Conservation (phyloP, 768 basidiomycete species). For the Mycena capillaripes region DNA sequence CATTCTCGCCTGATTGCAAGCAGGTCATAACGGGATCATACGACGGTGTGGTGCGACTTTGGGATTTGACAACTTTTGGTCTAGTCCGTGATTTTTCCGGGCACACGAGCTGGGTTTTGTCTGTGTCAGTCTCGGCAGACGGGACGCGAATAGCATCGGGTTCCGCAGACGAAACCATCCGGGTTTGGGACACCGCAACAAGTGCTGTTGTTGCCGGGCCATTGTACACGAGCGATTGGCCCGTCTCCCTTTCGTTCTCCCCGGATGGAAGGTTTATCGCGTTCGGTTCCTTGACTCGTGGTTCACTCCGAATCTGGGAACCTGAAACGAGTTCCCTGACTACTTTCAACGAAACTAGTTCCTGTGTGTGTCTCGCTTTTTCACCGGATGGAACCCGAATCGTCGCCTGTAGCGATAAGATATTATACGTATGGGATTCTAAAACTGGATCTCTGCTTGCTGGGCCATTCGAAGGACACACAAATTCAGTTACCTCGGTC, state of each 20-base stretch:
- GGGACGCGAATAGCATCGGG: background rate
- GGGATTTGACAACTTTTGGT: background rate
- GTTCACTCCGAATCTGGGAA: too few species aligned
- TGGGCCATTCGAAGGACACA: background rate
- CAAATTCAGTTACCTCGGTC: background rate
- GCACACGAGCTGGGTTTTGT: background rate
- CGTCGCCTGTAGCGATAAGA: too few species aligned
- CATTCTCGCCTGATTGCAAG: background rate
- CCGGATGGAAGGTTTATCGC: too few species aligned
- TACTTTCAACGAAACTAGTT: too few species aligned
- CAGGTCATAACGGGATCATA: background rate
- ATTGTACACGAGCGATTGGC: too few species aligned
- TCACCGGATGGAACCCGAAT: too few species aligned
- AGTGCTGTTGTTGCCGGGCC: background rate
- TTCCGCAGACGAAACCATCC: background rate
- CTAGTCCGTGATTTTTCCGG: background rate
- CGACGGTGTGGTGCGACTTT: background rate
- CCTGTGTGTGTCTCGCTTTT: too few species aligned
- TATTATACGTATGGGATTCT: too few species aligned
- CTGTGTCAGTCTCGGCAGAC: background rate
- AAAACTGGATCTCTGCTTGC: too few species aligned
- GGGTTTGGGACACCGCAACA: background rate
- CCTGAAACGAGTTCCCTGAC: too few species aligned
- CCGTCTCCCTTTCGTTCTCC: too few species aligned
- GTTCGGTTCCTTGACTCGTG: too few species aligned